Base-by-base conservation (phyloP, 495 filamentous ascomycete species). In the Zalerion maritima region DNA sequence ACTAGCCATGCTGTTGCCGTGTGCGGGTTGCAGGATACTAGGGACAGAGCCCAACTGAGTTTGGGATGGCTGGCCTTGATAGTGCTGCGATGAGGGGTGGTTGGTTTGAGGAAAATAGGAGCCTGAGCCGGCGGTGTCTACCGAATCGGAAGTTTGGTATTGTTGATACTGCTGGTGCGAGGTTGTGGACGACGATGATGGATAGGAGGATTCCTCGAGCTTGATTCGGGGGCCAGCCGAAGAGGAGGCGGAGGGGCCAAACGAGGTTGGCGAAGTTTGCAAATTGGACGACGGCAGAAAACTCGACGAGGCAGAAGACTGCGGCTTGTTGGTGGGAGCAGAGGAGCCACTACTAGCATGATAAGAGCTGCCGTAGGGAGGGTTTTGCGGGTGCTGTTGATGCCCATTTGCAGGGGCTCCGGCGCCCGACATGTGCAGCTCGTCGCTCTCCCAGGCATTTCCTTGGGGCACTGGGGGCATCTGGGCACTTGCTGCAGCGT, bases 381-480 rank as follows among this genome's bases (percentile, higher is more conserved):
- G 49, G 38, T 24, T 49, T 53, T 42, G 52, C 32, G 49, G 26
- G 51, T 57, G 54, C 34, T 54, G 41, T 38, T 51, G 42, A 38
- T 50, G 49, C 45, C 26, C 41, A 63, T 62, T n/a, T n/a, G n/a
- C n/a, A n/a, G n/a, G n/a, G n/a, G n/a, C n/a, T n/a, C n/a, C n/a
- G 23, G 66, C 62, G 9, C 77, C 58, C 23, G 75, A 70, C 36
- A 87, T 76, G 54, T 87, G 81, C 42, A 86, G 64, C 58, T 91
- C 82, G 41, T 86, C 81, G 37, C 68, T 60, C 26, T 66, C 60
- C 27, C 73, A 62, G 16, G 50, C 57, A 34, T 62, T 64, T 8
- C 54, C 49, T 21, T 62, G 57, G n/a, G n/a, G n/a, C n/a, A n/a
- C n/a, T n/a, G n/a, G n/a, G n/a, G n/a, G n/a, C n/a, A n/a, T n/a